These are phyloP conservation scores for Claviceps sp. DNA, from an alignment of 2,329 filamentous ascomycete species.

Conservation along the genomic window DNA sequence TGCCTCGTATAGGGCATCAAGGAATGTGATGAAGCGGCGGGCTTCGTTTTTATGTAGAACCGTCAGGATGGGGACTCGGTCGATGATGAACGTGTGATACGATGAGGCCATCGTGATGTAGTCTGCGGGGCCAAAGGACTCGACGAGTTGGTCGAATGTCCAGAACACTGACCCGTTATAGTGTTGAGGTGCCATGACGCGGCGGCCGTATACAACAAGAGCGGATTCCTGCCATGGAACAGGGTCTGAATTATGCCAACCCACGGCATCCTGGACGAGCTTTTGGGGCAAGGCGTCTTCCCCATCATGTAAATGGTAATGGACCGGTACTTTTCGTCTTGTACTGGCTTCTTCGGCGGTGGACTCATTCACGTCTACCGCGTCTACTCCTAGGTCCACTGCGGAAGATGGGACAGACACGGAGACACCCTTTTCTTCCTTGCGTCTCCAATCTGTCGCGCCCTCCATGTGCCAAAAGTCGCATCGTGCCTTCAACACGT, in stretches of 20 bases:
- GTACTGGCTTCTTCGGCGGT: not conserved
- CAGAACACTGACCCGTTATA: slow-evolving; percentile 46
- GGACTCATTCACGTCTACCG: not conserved
- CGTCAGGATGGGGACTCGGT: slow-evolving; percentile 53
- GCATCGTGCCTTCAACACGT: slow-evolving; percentile 63
- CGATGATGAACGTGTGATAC: slow-evolving; percentile 66
- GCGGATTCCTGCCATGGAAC: slow-evolving; percentile 29
- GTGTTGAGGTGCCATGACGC: slow-evolving; percentile 44
- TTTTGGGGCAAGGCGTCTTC: slow-evolving; percentile 18
- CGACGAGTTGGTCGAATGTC: slow-evolving; percentile 56
- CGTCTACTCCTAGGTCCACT: not conserved
- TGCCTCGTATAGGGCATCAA: slow-evolving; percentile 74
- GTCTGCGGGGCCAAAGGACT: slow-evolving; percentile 61
- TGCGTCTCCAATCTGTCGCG: slow-evolving; percentile 54
- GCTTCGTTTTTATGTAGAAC: slow-evolving; percentile 67
- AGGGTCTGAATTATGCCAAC: slow-evolving; percentile 10
- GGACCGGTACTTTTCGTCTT: slow-evolving; percentile 14
- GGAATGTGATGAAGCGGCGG: slow-evolving; percentile 63
- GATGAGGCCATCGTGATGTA: slow-evolving; percentile 71
- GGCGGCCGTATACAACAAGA: slow-evolving; percentile 49
- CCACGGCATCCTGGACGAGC: slow-evolving; percentile 11
- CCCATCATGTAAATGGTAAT: slow-evolving; percentile 15
- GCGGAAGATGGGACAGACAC: not conserved
- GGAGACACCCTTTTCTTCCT: slow-evolving; percentile 25
- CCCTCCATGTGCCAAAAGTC: slow-evolving; percentile 80